These are phyloP conservation scores for Pseudozyma hubeiensis DNA, from an alignment of 1,284 basidiomycete genomes.

Conservation along the genomic window DNA sequence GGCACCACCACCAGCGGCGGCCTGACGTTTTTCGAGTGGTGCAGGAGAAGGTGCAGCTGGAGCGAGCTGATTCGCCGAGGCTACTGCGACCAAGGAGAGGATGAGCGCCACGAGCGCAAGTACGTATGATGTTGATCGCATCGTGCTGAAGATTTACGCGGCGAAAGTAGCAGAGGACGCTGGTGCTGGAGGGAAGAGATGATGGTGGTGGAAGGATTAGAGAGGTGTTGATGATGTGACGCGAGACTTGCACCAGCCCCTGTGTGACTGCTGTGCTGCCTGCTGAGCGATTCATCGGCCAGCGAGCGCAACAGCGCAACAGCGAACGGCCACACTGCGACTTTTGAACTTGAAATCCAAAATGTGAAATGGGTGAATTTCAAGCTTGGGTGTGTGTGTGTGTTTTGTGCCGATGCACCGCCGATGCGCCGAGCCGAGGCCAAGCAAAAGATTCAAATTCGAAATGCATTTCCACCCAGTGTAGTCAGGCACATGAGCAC, in stretches of 20 bases:
- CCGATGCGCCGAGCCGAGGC: conserved; percentile 2
- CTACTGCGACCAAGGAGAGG: conserved; percentile 32
- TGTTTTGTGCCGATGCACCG: conserved; percentile 1
- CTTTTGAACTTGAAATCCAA: background rate
- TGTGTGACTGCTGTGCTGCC: conserved; percentile 7
- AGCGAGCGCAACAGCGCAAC: background rate
- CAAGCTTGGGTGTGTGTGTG: background rate
- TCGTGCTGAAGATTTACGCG: background rate
- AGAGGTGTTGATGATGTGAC: background rate
- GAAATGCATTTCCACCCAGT: background rate
- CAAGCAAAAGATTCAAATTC: conserved; percentile 1
- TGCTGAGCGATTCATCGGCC: background rate
- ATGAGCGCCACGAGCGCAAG: conserved; percentile 38
- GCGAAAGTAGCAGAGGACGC: background rate
- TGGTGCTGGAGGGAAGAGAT: background rate
- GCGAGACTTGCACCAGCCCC: background rate
- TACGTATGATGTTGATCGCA: conserved; percentile 28
- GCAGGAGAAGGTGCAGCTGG: conserved; percentile 8
- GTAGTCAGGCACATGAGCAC: background rate
- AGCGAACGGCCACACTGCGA: background rate
- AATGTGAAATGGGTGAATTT: background rate
- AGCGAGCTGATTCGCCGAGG: conserved; percentile 24
- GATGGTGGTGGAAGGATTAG: background rate
- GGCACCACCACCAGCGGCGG: conserved; percentile 55
- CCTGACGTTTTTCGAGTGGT: conserved; percentile 46